Evolutionary conservation across 2,329 filamentous ascomycete species (phyloP).

Genomic region (Calonectria honghensis): DNA sequence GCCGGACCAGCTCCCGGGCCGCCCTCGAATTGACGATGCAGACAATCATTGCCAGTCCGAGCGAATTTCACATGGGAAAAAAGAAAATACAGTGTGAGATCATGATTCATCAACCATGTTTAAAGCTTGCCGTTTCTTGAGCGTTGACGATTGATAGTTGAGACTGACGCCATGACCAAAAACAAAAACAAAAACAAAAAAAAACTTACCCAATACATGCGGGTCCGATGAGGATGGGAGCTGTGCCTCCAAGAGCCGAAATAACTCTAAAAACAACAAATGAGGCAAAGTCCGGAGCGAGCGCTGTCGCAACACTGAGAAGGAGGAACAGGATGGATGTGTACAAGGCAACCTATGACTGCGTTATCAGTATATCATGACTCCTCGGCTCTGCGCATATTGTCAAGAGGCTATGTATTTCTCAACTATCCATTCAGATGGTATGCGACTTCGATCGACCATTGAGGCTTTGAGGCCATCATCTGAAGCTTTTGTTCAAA

Average conservation of each 20-base stretch:
- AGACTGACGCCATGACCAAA: background rate
- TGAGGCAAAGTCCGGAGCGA: slow-evolving; percentile 80
- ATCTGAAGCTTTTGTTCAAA: no score
- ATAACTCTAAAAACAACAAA: slow-evolving; percentile 86
- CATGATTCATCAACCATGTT: background rate
- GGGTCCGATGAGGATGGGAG: slow-evolving; percentile 83
- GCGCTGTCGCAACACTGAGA: slow-evolving; percentile 82
- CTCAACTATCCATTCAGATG: background rate
- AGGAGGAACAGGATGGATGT: slow-evolving; percentile 79
- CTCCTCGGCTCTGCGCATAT: background rate
- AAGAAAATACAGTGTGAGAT: background rate
- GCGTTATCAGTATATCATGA: slow-evolving; percentile 2
- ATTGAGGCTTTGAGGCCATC: no score
- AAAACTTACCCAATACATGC: slow-evolving; percentile 77
- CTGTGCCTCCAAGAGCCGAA: slow-evolving; percentile 84
- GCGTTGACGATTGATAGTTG: background rate
- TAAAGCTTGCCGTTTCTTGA: background rate
- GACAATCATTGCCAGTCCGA: background rate
- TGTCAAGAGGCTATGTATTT: background rate
- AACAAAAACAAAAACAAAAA: background rate
- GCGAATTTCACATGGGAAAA: slow-evolving; percentile 1
- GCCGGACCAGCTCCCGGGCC: background rate
- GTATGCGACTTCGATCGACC: background rate
- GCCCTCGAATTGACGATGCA: slow-evolving; percentile 23
- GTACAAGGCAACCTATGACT: slow-evolving; percentile 64